Base-by-base conservation (phyloP, 129 eudicot species). In the Arctium minus region DNA sequence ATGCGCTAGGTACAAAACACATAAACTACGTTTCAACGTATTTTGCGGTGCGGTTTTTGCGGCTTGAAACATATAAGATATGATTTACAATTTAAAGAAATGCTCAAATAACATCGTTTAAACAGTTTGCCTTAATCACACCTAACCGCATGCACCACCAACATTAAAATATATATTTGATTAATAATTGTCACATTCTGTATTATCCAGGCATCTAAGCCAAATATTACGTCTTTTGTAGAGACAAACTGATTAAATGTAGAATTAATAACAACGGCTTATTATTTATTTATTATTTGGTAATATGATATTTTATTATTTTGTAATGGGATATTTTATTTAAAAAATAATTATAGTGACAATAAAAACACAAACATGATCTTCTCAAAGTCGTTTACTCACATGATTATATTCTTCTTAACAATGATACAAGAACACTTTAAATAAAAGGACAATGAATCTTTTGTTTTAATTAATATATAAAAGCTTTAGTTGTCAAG, bases 351-450 rank as follows among this genome's bases (percentile, higher is more conserved):
- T 33, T 71, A 62, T 9, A 18, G 2, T 8, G 37, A 39, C 29
- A 36, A 70, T n/a, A 78, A 17, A n/a, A 48, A 80, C 22, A 60
- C 83, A 80, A 71, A 80, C 53, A 32, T 70, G 22, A 70, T 70
- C 77, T 80, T 70, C 71, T 71, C 8, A 80, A 44, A 80, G 32
- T 53, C 33, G 69, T 27, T 39, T 69, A 78, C 62, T 48, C 70
- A 31, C 70, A 22, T 70, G 76, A 70, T 80, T 70, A 70, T 80
- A 80, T 70, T 70, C 83, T 80, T 70, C 77, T 46, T 46, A 70
- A 80, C 56, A 71, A 71, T 71, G 46, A 80, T 71, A 27, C 48
- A 70, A 70, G 70, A 80, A 44, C 48, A 70, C 48, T 80, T 80
- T 70, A 79, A 79, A 69, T 27, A 18, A 29, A 67, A 7, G 35